phyloP scores from a whole-genome alignment of 2,329 filamentous ascomycete species.

The Epichloe typhina region DNA sequence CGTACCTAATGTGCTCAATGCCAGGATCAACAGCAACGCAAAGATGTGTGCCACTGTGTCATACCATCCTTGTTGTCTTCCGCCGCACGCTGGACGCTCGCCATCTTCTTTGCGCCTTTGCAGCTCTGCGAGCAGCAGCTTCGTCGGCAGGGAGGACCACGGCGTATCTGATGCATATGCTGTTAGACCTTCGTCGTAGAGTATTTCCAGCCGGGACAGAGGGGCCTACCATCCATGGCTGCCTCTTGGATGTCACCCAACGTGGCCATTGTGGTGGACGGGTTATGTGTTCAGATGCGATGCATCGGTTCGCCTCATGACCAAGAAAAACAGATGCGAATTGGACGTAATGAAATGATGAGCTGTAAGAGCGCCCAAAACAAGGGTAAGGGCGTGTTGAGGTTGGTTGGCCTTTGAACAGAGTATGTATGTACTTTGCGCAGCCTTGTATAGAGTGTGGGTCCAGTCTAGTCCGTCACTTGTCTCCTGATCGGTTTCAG shows the following conservation, averaged over 20 bases:
- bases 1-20: slow-evolving; percentile 44
- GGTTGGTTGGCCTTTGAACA: no score
- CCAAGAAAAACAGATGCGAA: not conserved
- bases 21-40: slow-evolving; percentile 52
- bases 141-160: slow-evolving; percentile 39
- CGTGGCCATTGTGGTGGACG: slow-evolving; percentile 1
- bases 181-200: slow-evolving; percentile 1
- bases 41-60: slow-evolving; percentile 55
- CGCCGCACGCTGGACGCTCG: slow-evolving; percentile 38
- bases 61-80: slow-evolving; percentile 41
- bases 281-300: not conserved
- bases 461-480: no score
- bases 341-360: not conserved
- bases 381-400: no score
- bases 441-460: no score
- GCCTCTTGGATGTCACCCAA: slow-evolving; percentile 9
- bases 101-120: slow-evolving; percentile 29
- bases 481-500: no score
- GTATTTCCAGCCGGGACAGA: not conserved
- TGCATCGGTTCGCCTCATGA: slow-evolving; percentile 2
- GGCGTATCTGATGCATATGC: slow-evolving; percentile 13
- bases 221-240: slow-evolving; percentile 6
- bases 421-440: no score
- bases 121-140: slow-evolving; percentile 39
- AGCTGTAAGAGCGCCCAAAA: not conserved